Evolutionary conservation across 352 stramenopile species (phyloP).

Genomic region (Globisporangium nodosum): DNA sequence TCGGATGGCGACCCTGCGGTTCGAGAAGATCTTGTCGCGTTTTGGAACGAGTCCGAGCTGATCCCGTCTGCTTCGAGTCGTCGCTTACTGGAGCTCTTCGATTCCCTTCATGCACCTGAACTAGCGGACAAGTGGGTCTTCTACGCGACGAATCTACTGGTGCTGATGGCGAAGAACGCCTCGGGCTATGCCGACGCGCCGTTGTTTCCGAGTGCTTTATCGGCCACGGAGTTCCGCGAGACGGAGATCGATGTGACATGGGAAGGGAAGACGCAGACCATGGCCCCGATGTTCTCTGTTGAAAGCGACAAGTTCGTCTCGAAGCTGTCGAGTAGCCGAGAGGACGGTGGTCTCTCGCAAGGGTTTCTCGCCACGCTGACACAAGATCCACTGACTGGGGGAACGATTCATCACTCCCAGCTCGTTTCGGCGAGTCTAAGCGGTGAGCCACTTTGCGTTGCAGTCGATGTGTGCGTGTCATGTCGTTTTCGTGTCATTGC

Average conservation of each 20-base stretch:
- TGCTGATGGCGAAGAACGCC: constrained; percentile 27
- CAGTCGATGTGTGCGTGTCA: not conserved
- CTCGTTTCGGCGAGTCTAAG: constrained; percentile 23
- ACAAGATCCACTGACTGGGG: constrained; percentile 10
- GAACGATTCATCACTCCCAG: constrained; percentile 39
- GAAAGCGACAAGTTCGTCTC: constrained; percentile 48
- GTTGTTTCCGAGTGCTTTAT: constrained; percentile 51
- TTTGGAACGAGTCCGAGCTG: constrained; percentile 35
- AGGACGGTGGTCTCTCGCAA: constrained; percentile 3
- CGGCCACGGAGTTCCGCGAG: constrained; percentile 38
- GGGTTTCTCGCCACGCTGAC: constrained; percentile 12
- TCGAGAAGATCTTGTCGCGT: constrained; percentile 33
- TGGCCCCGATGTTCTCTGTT: constrained; percentile 74
- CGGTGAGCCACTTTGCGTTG: constrained; percentile 2
- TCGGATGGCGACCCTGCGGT: constrained; percentile 41
- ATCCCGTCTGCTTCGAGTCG: constrained; percentile 27
- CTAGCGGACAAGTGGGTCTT: constrained; percentile 60
- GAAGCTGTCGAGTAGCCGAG: constrained; percentile 4
- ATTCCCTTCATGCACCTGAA: constrained; percentile 30
- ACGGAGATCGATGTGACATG: constrained; percentile 60
- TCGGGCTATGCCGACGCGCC: constrained; percentile 19
- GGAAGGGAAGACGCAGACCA: constrained; percentile 59
- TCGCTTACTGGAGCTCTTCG: constrained; percentile 53
- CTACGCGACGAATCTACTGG: constrained; percentile 59
- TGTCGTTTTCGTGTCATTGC: not conserved